Evolutionary conservation across 148 eudicot genomes (phyloP), one percentile per base, ranked within the genome.

Genomic region (Camellia japonica): DNA sequence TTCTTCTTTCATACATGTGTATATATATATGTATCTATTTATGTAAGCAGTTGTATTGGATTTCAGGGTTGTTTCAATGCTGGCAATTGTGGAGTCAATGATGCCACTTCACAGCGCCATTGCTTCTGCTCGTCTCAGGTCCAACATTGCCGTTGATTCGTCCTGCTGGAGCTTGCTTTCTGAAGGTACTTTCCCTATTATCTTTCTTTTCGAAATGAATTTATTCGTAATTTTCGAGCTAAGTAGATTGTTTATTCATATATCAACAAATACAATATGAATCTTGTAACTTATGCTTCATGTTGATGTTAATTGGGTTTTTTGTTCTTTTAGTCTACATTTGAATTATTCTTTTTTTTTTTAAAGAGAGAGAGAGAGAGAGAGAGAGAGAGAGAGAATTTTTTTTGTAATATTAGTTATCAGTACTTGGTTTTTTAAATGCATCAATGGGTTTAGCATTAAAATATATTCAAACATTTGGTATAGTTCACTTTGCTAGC

Each of bases 161-260:
- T 78, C 81, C 78, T 91, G 89, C 82, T 91, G 95, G 95, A 90
- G 93, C 79, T 85, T 78, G 86, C 90, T 91, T 65, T 88, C 95
- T 75, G 85, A 81, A 85, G 95, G 95, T 70, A 18, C 55, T 13
- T 78, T 20, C 8, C 15, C 52, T 42, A 58, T 13, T 47, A 18
- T 54, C 47, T 3, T 56, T 49, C 41, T 56, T 42, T 41, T 9
- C 18, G 2, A 46, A 46, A 30, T 30, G 12, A 47, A 70, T 42
- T 3, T 16, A 47, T 7, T 46, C 9, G 2, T 7, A 18, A 8
- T 20, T 46, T 44, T 2, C 20, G 6, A 10, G 74, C 8, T 9
- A 49, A 71, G 14, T 19, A 71, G 30, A 44, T 18, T 69, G 73
- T 11, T 69, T 46, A 9, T 7, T 69, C 73, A 7, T 18, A 16